Evolutionary conservation across 805 yeast genomes (phyloP), one percentile per base, ranked within the genome.

Genomic region (Wickerhamomyces rabaulensis): DNA sequence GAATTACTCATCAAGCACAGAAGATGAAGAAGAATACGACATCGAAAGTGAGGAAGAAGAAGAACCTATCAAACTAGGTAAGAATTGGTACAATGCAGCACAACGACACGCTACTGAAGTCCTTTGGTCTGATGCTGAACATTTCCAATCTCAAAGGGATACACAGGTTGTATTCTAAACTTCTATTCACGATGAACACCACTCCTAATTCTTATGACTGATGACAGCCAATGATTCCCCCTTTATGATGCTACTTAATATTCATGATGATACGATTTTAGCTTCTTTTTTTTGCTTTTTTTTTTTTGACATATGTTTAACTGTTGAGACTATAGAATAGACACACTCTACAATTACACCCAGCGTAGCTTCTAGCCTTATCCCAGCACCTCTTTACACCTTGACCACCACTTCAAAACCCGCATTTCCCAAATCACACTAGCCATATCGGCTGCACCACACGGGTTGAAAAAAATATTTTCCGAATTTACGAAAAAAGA

Each of bases 1-100:
- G 26, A 43, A 41, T 9, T 55, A 53, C 29, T 43, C 57, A 6
- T 47, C 55, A 19, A 44, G 54, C 8, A 46, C 49, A 12, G 54
- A 51, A 13, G 54, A 51, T 31, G 51, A 47, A 39, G 49, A 47
- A 22, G 51, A 44, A 9, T 25, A 21, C 13, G 42, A 45, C 25
- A 22, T 26, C 6, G 43, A 23, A 37, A 47, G 40, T 48, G 56
- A 44, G 27, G 46, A 46, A 20, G 50, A 51, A 17, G 52, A 47
- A 19, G 49, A 45, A 15, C 41, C 36, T 16, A 16, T 17, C 20
- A n/a, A 16, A 2, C 17, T 33, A 7, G 10, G 20, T 9, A 33
- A 33, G 36, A n/a, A n/a, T 16, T 33, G 36, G 36, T 33, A 33
- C 12, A 33, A 33, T n/a, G 36, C 17, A 33, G 17, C 36, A 4